These are phyloP conservation scores for Uromyces viciae-fabae DNA, from an alignment of 1,284 basidiomycete genomes.

Conservation along the genomic window DNA sequence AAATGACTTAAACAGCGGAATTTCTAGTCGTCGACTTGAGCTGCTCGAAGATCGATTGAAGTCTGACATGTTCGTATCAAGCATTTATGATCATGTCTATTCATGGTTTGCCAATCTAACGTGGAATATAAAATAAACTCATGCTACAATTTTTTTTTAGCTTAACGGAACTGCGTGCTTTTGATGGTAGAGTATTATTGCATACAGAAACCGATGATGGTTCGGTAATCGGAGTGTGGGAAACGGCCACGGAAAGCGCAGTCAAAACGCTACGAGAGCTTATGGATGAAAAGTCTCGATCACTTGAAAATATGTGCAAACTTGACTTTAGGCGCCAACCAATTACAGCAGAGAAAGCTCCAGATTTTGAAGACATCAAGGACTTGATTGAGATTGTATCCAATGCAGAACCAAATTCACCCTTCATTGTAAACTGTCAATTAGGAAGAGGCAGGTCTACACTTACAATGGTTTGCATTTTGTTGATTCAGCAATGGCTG, in stretches of 20 bases:
- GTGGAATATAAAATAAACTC: neutral
- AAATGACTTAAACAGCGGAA: constrained; percentile 67
- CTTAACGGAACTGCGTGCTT: constrained; percentile 71
- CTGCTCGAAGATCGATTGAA: constrained; percentile 85
- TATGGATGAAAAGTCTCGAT: constrained; percentile 67
- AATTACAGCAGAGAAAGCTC: constrained; percentile 54
- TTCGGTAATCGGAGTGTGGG: constrained; percentile 89
- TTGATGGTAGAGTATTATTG: constrained; percentile 80
- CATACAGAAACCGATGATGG: constrained; percentile 87
- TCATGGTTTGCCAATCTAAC: neutral
- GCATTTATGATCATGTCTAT: neutral
- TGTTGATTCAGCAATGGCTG: constrained; percentile 84
- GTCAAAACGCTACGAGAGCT: constrained; percentile 84
- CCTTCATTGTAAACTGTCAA: constrained; percentile 94
- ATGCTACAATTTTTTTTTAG: neutral
- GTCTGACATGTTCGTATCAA: constrained; percentile 65
- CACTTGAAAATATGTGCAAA: constrained; percentile 44
- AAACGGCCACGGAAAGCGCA: constrained; percentile 68
- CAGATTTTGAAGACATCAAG: constrained; percentile 54
- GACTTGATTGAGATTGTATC: constrained; percentile 75
- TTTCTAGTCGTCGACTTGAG: constrained; percentile 80
- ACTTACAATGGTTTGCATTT: constrained; percentile 77
- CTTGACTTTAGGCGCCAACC: constrained; percentile 54
- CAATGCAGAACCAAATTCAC: constrained; percentile 68
- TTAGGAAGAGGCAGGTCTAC: constrained; percentile 91